These are phyloP conservation scores for Stemphylium vesicarium DNA, from an alignment of 2,329 filamentous ascomycete species.

Conservation along the genomic window DNA sequence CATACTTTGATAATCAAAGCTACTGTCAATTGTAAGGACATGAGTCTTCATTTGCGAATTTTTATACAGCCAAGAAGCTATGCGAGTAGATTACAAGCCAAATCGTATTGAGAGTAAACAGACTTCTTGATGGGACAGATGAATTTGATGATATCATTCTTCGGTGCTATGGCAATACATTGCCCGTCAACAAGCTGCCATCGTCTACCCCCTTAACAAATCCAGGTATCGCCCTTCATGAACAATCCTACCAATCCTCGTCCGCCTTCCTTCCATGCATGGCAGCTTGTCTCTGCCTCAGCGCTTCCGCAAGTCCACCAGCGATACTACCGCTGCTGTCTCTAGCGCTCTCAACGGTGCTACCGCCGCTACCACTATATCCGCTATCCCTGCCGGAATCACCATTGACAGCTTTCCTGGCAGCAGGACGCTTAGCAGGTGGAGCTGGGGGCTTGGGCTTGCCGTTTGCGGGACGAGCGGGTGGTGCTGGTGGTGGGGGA, in stretches of 20 bases:
- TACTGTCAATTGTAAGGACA: neutral
- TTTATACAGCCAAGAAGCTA: neutral
- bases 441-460: conserved; percentile 79
- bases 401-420: conserved; percentile 69
- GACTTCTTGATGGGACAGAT: neutral
- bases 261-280: conserved; percentile 53
- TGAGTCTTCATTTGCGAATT: neutral
- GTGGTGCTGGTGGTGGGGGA: conserved; percentile 54
- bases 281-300: conserved; percentile 57
- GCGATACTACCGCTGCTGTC: conserved; percentile 54
- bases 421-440: conserved; percentile 78
- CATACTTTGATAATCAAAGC: neutral
- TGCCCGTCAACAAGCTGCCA: neutral
- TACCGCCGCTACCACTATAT: conserved; percentile 52
- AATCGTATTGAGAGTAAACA: neutral
- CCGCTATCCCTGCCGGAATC: conserved; percentile 70
- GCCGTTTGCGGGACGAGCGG: conserved; percentile 67
- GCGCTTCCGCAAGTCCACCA: conserved; percentile 58
- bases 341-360: conserved; percentile 46
- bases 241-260: conserved; percentile 41
- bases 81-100: neutral
- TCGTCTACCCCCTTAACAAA: neutral
- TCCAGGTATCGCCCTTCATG: neutral
- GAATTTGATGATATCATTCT: neutral
- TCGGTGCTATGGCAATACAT: neutral